phyloP scores from a whole-genome alignment of 2,329 filamentous ascomycete species.

The Pseudogymnoascus sp. region DNA sequence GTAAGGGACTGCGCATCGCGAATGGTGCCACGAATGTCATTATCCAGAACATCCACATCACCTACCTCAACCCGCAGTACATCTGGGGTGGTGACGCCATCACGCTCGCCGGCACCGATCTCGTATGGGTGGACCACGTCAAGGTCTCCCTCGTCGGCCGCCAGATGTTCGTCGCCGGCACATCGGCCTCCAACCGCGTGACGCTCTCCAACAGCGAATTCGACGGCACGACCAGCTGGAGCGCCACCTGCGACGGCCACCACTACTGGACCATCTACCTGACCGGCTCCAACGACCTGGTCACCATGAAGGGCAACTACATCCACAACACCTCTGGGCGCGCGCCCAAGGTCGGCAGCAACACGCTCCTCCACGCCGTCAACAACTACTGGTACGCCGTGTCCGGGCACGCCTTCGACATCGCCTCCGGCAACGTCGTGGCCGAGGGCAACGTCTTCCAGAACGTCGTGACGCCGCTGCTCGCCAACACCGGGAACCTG shows the following conservation, averaged over 20 bases:
- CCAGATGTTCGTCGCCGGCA: slow-evolving; percentile 52
- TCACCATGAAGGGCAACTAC: slow-evolving; percentile 54
- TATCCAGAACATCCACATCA: slow-evolving; percentile 41
- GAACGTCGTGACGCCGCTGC: slow-evolving; percentile 31
- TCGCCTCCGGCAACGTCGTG: slow-evolving; percentile 38
- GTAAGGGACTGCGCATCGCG: slow-evolving; percentile 20
- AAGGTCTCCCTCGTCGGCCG: slow-evolving; percentile 50
- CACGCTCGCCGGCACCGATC: slow-evolving; percentile 23
- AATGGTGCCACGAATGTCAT: slow-evolving; percentile 22
- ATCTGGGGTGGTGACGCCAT: slow-evolving; percentile 46
- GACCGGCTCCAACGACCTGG: slow-evolving; percentile 44
- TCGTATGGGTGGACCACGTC: slow-evolving; percentile 39
- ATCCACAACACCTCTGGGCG: slow-evolving; percentile 50
- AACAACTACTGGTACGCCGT: slow-evolving; percentile 55
- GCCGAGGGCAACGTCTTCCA: slow-evolving; percentile 52
- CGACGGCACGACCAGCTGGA: slow-evolving; percentile 45
- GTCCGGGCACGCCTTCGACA: slow-evolving; percentile 50
- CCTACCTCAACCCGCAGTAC: slow-evolving; percentile 45
- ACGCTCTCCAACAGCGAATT: slow-evolving; percentile 54
- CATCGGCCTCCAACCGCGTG: slow-evolving; percentile 42
- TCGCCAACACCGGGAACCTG: neutral
- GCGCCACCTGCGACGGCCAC: slow-evolving; percentile 48
- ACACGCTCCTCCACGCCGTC: slow-evolving; percentile 48
- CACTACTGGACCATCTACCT: slow-evolving; percentile 55
- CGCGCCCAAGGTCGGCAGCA: slow-evolving; percentile 47